Percentiles rank a stretch among this genome's conserved stretches.
Conservation (phyloP, 2,329 filamentous ascomycete species). For the Shiraia sp. region DNA sequence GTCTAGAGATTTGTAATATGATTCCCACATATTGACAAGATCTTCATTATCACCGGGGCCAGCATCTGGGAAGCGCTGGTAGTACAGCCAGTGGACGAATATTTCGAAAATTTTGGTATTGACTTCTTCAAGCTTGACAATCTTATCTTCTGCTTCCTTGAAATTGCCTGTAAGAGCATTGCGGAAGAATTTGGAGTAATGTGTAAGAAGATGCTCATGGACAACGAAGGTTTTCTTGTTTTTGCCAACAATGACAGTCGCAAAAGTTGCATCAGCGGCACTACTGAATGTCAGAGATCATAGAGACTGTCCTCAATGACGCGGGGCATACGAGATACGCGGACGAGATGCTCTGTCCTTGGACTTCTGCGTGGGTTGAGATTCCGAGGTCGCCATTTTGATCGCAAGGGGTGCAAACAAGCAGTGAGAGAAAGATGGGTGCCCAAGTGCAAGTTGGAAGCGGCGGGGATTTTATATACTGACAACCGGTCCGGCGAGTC, state of each 20-base stretch:
- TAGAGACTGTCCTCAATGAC: no score
- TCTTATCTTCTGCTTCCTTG: constrained; percentile 15
- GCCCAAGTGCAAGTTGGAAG: no score
- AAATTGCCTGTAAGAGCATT: constrained; percentile 11
- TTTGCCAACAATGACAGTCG: constrained; percentile 11
- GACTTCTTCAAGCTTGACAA: constrained; percentile 8
- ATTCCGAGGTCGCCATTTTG: background rate
- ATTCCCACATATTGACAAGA: constrained; percentile 2
- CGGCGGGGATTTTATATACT: no score
- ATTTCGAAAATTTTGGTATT: constrained; percentile 8
- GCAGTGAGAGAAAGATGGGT: background rate
- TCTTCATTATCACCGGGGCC: constrained; percentile 1
- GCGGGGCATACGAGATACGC: constrained; percentile 1
- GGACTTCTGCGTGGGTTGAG: background rate
- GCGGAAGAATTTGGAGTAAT: constrained; percentile 16
- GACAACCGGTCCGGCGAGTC: no score
- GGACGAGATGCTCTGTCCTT: background rate
- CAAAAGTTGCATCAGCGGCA: background rate
- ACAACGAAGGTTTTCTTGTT: constrained; percentile 6
- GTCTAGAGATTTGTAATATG: no score
- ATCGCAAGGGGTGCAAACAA: background rate
- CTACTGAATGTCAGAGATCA: background rate
- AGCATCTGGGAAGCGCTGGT: constrained; percentile 5
- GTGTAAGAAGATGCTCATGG: constrained; percentile 9
- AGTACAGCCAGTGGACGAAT: constrained; percentile 21